A percentile compares a stretch with the other conserved stretches of the same genome.
phyloP scores from a whole-genome alignment of 2,329 filamentous ascomycete species.

The Trichophyton mentagrophytes region DNA sequence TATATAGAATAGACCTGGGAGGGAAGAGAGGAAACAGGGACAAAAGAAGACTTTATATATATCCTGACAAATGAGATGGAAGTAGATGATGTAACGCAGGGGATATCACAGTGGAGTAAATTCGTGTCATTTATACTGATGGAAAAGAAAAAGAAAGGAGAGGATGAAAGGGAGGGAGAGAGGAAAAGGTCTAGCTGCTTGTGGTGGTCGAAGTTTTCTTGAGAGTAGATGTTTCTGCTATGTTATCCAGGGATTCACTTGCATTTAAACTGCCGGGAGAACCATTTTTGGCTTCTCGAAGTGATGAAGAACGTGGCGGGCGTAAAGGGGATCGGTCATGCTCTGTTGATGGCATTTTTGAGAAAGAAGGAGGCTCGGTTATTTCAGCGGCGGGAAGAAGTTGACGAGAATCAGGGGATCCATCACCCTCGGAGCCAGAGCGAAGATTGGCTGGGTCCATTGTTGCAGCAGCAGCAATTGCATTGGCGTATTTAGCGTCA shows the following conservation, averaged over 20 bases:
- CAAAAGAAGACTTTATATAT: background rate
- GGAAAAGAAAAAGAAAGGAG: background rate
- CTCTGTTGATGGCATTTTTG: conserved; percentile 23
- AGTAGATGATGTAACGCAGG: background rate
- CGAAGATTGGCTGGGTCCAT: conserved; percentile 8
- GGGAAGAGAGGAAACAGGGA: background rate
- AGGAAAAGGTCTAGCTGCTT: background rate
- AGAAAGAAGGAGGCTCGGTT: conserved; percentile 18
- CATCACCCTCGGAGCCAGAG: background rate
- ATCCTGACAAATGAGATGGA: background rate
- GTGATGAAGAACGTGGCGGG: conserved; percentile 30
- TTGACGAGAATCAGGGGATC: conserved; percentile 1
- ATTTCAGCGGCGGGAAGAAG: conserved; percentile 13
- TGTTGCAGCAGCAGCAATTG: conserved; percentile 16
- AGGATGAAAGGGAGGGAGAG: too few species aligned
- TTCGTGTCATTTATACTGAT: background rate
- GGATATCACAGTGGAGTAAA: background rate
- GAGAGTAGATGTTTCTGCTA: background rate
- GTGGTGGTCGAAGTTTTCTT: background rate
- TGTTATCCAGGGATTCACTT: conserved; percentile 4
- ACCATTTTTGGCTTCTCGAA: conserved; percentile 14
- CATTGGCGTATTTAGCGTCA: conserved; percentile 4
- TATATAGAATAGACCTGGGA: background rate
- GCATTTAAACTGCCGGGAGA: conserved; percentile 5
- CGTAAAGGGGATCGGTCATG: conserved; percentile 17